Percentiles rank a stretch among this genome's conserved stretches.
Conservation (phyloP, 2,329 filamentous ascomycete species). For the Arthrobotrys conoides region DNA sequence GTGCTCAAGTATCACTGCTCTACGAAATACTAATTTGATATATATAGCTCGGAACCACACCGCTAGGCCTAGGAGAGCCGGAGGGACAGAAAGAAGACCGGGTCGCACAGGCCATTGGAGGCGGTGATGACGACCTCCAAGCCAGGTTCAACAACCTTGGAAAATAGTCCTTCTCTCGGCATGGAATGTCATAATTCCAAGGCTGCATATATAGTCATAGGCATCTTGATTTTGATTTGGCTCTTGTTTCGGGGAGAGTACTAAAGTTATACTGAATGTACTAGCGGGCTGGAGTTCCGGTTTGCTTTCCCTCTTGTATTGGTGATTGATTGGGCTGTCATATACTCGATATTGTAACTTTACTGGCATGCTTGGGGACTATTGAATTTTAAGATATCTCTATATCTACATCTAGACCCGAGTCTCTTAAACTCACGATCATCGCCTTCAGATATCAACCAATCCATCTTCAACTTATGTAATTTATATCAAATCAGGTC, state of each 20-base stretch:
- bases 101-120: conserved; percentile 88
- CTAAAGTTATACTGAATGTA: conserved; percentile 47
- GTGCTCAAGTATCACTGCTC: conserved; percentile 39
- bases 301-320: conserved; percentile 9
- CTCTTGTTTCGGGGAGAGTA: conserved; percentile 28
- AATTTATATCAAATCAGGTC: conserved; percentile 2
- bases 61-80: conserved; percentile 80
- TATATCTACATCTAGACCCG: neutral
- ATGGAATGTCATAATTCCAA: neutral
- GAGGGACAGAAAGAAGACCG: conserved; percentile 79
- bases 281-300: conserved; percentile 56
- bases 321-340: conserved; percentile 25
- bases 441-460: neutral
- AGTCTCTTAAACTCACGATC: neutral
- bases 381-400: too few relatives aligned
- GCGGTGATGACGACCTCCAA: conserved; percentile 84
- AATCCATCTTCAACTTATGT: too few relatives aligned
- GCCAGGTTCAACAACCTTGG: conserved; percentile 90
- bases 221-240: conserved; percentile 2
- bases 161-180: conserved; percentile 62
- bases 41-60: conserved; percentile 87
- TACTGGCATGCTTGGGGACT: neutral
- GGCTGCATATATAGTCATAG: conserved; percentile 13
- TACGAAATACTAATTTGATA: conserved; percentile 30
- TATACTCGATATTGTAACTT: conserved; percentile 7